A percentile compares a stretch with the other conserved stretches of the same genome.
Evolutionary conservation across 2,329 filamentous ascomycete species (phyloP).

Genomic region (Proliferodiscus dingleyae): DNA sequence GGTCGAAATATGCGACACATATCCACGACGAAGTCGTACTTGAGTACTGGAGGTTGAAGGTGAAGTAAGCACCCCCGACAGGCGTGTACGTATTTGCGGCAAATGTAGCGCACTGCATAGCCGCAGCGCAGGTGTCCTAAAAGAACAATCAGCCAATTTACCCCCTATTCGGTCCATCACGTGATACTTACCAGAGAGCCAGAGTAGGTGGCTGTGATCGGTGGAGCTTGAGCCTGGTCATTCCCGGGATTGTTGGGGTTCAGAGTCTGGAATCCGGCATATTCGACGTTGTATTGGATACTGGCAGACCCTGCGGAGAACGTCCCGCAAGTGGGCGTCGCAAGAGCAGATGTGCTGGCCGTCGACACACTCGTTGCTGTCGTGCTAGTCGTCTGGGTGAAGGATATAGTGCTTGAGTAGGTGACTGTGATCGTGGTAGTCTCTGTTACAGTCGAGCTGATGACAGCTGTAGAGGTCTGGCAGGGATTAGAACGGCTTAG

Average conservation of each 20-base stretch:
- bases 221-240: background rate
- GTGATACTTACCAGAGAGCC: background rate
- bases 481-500: too few relatives aligned
- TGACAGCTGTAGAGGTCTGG: too few relatives aligned
- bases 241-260: background rate
- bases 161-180: background rate
- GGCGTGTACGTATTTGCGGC: background rate
- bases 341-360: background rate
- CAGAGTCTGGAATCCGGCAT: background rate
- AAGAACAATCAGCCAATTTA: background rate
- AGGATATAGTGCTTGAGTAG: too few relatives aligned
- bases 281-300: background rate
- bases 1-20: background rate
- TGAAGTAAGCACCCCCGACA: background rate
- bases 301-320: background rate
- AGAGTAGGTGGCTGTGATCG: background rate
- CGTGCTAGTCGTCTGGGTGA: too few relatives aligned
- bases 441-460: too few relatives aligned
- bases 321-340: background rate
- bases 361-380: background rate
- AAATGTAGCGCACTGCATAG: background rate
- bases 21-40: background rate
- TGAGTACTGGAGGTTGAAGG: background rate
- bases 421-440: too few relatives aligned
- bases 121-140: background rate